Conservation (phyloP, 1,284 basidiomycete species). For the Naganishia cerealis region DNA sequence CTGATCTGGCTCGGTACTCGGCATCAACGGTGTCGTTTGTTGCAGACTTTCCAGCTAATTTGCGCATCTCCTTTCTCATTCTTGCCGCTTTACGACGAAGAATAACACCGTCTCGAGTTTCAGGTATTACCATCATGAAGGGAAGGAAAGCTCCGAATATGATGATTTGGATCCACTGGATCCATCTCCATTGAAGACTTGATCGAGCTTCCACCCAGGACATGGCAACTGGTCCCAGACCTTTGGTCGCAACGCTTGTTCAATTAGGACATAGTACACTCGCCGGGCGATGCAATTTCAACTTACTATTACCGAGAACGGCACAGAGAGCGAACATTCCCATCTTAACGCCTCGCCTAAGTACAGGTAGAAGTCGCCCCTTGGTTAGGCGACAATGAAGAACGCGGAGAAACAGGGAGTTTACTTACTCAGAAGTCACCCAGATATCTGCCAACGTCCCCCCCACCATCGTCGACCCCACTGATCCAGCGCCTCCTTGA, state of each 20-base stretch:
- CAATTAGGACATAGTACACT: neutral
- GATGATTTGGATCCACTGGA: constrained; percentile 72
- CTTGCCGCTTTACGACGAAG: constrained; percentile 44
- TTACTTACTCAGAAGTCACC: constrained; percentile 56
- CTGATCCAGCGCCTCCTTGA: constrained; percentile 64
- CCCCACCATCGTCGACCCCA: constrained; percentile 72
- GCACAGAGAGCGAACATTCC: constrained; percentile 53
- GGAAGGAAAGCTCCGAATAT: constrained; percentile 44
- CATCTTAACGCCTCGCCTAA: constrained; percentile 53
- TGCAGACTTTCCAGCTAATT: constrained; percentile 43
- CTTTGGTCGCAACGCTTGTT: constrained; percentile 51
- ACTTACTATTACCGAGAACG: constrained; percentile 54
- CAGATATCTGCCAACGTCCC: constrained; percentile 74
- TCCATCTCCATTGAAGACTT: constrained; percentile 71
- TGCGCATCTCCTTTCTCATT: constrained; percentile 41
- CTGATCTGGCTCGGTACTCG: constrained; percentile 52
- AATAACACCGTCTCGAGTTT: constrained; percentile 51
- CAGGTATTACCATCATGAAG: constrained; percentile 40
- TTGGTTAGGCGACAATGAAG: too few species aligned
- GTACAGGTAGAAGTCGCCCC: constrained; percentile 54
- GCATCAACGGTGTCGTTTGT: constrained; percentile 12
- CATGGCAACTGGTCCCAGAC: constrained; percentile 65
- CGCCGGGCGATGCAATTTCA: too few species aligned
- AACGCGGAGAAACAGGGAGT: too few species aligned
- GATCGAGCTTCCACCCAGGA: constrained; percentile 69